Evolutionary conservation across 257 asterid species (phyloP), one percentile per base, ranked within the genome.

Genomic region (Solanum lycopersicoides): DNA sequence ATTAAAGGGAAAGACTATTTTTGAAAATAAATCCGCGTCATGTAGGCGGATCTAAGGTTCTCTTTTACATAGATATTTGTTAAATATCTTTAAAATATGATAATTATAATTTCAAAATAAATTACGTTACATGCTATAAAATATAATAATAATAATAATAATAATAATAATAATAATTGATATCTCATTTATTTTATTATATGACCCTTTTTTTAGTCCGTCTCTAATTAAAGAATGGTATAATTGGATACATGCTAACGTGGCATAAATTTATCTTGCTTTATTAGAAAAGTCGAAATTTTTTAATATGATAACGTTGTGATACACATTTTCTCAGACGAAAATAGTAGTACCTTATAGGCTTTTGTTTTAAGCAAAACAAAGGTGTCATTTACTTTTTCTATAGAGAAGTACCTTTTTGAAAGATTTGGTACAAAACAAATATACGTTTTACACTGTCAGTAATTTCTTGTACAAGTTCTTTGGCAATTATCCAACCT

Each of bases 1-100:
- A 37, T 37, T 6, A 37, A 37, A 5, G 5, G 39, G 6, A 5
- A 37, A 37, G 6, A 6, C 39, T 35, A 35, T 35, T 37, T 37
- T 37, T 37, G 0, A 0, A 37, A 37, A 37, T 37, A 37, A 37
- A 37, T 37, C 6, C 0, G 39, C 7, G 2, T 0, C 39, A 37
- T 1, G 39, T 37, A 37, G 2, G 1, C 1, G 39, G 39, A 1
- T 37, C 2, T 37, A 37, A 37, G 7, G 5, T 37, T 37, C 7
- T 37, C 39, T 37, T 1, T 37, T 4, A 35, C 4, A 35, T 35
- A 35, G 5, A 37, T 37, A 37, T 37, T 65, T 18, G 5, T 12
- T 5, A 65, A 65, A 28, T 7, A 18, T 12, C 72, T 25, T 25
- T 25, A n/a, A 25, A n/a, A 65, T 65, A 18, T 25, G 34, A n/a